Conservation (phyloP, 2,329 filamentous ascomycete genomes). For the Sphaerostilbella broomeana region DNA sequence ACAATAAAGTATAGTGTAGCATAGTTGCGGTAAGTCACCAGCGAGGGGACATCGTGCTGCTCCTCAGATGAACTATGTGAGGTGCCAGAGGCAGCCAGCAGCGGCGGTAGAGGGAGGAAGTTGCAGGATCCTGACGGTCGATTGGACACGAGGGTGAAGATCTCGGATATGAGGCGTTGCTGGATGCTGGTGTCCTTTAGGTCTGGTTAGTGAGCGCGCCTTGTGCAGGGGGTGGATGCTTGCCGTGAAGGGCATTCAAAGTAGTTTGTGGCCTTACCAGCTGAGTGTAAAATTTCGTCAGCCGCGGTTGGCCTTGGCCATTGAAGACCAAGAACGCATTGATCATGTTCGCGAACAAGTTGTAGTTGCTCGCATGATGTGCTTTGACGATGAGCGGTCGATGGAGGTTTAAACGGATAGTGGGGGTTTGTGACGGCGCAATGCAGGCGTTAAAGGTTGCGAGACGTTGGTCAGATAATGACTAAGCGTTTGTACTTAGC, state of each 20-base stretch:
- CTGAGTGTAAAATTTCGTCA: conserved; percentile 98
- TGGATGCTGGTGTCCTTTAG: conserved; percentile 89
- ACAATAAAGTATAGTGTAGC: conserved; percentile 98
- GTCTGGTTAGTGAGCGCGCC: too few relatives aligned
- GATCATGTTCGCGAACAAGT: conserved; percentile 69
- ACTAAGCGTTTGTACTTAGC: too few relatives aligned
- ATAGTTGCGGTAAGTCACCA: conserved; percentile 97
- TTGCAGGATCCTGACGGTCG: conserved; percentile 91
- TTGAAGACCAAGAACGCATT: conserved; percentile 99
- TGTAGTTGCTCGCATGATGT: too few relatives aligned
- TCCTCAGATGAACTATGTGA: conserved; percentile 58
- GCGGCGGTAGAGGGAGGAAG: conserved; percentile 75
- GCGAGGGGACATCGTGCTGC: conserved; percentile 82
- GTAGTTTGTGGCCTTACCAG: too few relatives aligned
- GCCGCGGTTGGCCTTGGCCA: conserved; percentile 88
- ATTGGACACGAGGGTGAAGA: conserved; percentile 91
- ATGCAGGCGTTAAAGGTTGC: too few relatives aligned
- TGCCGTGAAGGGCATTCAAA: too few relatives aligned
- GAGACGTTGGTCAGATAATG: too few relatives aligned
- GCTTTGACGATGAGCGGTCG: conserved; percentile 12
- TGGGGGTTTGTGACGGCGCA: neutral
- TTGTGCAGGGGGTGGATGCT: too few relatives aligned
- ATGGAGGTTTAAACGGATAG: conserved; percentile 1
- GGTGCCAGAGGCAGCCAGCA: conserved; percentile 57
- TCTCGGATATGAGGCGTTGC: conserved; percentile 92